phyloP scores from a whole-genome alignment of 441 rosid genomes.

The Dalechampia spathulata region DNA sequence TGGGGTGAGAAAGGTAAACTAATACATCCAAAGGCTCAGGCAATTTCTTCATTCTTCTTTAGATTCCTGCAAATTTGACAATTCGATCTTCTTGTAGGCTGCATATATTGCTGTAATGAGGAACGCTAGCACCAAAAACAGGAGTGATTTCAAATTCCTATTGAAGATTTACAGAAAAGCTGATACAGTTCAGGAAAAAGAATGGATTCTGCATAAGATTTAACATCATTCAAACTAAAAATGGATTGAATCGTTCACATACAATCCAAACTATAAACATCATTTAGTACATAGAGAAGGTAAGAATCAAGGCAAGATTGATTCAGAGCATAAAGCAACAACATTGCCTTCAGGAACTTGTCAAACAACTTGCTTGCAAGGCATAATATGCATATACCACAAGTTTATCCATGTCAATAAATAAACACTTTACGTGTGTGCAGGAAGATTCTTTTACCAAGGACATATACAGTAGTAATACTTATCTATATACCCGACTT shows the following conservation, averaged over 20 bases:
- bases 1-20: conserved; percentile 30
- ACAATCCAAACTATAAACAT: too few relatives aligned
- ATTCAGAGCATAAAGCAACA: conserved; percentile 24
- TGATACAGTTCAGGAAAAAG: conserved; percentile 33
- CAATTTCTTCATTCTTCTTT: not conserved
- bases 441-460: too few relatives aligned
- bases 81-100: conserved; percentile 20
- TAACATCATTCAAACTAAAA: not conserved
- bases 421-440: too few relatives aligned
- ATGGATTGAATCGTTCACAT: not conserved
- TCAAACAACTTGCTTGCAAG: conserved; percentile 20
- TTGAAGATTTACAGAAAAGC: conserved; percentile 31
- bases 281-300: conserved; percentile 30
- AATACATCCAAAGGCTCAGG: not conserved
- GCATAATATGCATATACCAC: too few relatives aligned
- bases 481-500: too few relatives aligned
- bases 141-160: conserved; percentile 25
- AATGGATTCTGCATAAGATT: conserved; percentile 27
- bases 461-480: too few relatives aligned
- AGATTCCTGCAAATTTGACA: not conserved
- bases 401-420: too few relatives aligned
- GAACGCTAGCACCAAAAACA: conserved; percentile 19
- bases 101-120: conserved; percentile 34
- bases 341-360: conserved; percentile 17
- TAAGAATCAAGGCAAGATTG: conserved; percentile 38